Base-by-base conservation (phyloP, 345 rosid species). In the Pistacia vera region DNA sequence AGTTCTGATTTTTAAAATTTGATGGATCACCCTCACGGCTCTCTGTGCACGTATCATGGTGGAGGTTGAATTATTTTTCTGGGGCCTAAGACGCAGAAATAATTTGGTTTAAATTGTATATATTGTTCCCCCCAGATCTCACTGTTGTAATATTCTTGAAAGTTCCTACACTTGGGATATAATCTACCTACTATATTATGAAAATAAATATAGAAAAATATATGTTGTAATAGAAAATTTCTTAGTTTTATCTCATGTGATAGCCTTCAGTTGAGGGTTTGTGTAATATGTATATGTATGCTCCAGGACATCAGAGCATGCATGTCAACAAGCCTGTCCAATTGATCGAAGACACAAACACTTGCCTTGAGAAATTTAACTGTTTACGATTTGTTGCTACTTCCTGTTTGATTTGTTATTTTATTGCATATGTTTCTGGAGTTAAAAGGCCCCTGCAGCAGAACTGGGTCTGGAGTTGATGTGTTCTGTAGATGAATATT, bases 381-480 rank as follows among this genome's bases (percentile, higher is more conserved):
- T 76, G 54, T 72, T 69, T 68, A 71, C 70, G 58, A 52, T 41
- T 10, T 57, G 74, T 67, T 48, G 56, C 68, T 70, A 70, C 76
- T 70, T 70, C 72, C 75, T 80, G 63, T 85, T 75, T 83, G 77
- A 84, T 77, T 81, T 74, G 63, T 77, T 75, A 35, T 71, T 78
- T 80, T 68, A 73, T 73, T 82, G 71, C 76, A 72, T 79, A 57
- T 73, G 59, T 78, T 72, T 81, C 78, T 81, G 86, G 86, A 81
- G 90, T 84, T 80, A 77, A 79, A 85, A 83, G 81, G 81, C 82
- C 84, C 68, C 81, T 78, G 88, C 86, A 74, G 91, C 90, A 79
- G 91, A 84, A 78, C 73, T 85, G 85, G 88, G 86, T 83, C 82
- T 80, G 81, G 82, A 85, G 83, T 83, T 75, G 87, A 85, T 84